Evolutionary conservation across 352 stramenopile species (phyloP).

Genomic region (Globisporangium heterothallicum): DNA sequence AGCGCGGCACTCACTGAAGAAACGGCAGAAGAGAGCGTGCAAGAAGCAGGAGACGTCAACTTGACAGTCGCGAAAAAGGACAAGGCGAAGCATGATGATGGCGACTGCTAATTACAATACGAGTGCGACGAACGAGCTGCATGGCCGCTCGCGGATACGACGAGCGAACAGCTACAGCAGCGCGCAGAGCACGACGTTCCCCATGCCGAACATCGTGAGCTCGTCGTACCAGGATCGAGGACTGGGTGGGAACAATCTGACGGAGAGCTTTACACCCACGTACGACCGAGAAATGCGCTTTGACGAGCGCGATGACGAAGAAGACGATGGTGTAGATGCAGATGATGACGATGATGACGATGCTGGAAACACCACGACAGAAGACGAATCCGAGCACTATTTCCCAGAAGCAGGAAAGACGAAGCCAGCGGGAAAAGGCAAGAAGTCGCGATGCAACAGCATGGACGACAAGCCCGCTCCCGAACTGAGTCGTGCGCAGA

Average conservation of each 20-base stretch:
- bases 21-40: too few species aligned
- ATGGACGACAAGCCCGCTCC: constrained; percentile 8
- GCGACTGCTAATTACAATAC: background rate
- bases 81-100: too few species aligned
- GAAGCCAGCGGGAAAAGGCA: background rate
- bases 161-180: constrained; percentile 13
- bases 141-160: constrained; percentile 8
- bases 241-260: background rate
- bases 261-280: constrained; percentile 7
- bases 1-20: too few species aligned
- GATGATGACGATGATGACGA: constrained; percentile 14
- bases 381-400: constrained; percentile 12
- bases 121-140: background rate
- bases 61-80: too few species aligned
- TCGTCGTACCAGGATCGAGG: constrained; percentile 10
- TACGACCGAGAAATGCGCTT: constrained; percentile 10
- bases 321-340: constrained; percentile 7
- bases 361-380: constrained; percentile 11
- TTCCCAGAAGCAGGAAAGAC: constrained; percentile 2
- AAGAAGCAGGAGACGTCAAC: too few species aligned
- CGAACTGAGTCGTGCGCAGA: constrained; percentile 56
- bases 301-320: constrained; percentile 19
- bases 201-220: constrained; percentile 4
- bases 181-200: constrained; percentile 2
- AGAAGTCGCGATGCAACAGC: constrained; percentile 15